A percentile compares a stretch with the other conserved stretches of the same genome.
Conservation (phyloP, 495 filamentous ascomycete genomes). For the Tricharina praecox region DNA sequence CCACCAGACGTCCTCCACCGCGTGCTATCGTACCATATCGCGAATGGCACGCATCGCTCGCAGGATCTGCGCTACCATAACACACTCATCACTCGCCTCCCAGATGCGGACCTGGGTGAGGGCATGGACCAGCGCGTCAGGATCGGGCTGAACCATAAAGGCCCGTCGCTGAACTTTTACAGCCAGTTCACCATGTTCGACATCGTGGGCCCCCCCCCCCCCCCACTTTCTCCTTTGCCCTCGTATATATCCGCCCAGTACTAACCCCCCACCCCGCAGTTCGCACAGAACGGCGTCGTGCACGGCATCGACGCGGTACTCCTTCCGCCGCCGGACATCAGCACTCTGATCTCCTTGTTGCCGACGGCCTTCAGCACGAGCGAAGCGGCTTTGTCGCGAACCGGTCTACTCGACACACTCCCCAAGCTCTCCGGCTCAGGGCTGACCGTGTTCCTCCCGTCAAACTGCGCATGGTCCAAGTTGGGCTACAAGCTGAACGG, state of each 20-base stretch:
- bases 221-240: no score
- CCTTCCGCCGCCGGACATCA: constrained; percentile 48
- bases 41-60: constrained; percentile 43
- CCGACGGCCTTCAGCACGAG: constrained; percentile 64
- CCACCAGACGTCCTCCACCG: constrained; percentile 47
- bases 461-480: constrained; percentile 55
- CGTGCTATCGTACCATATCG: constrained; percentile 54
- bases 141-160: constrained; percentile 38
- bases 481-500: constrained; percentile 53
- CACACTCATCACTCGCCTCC: constrained; percentile 54
- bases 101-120: constrained; percentile 37
- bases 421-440: constrained; percentile 28
- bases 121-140: constrained; percentile 49
- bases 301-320: constrained; percentile 58
- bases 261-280: no score
- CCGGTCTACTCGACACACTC: constrained; percentile 39
- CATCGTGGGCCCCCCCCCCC: constrained; percentile 42
- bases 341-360: constrained; percentile 45
- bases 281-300: constrained; percentile 58
- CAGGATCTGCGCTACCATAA: constrained; percentile 40
- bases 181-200: constrained; percentile 46
- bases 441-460: constrained; percentile 57
- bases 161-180: constrained; percentile 56
- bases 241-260: no score
- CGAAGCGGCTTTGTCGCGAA: constrained; percentile 49